Base-by-base conservation (phyloP, 495 filamentous ascomycete genomes). In the Echria macrotheca region DNA sequence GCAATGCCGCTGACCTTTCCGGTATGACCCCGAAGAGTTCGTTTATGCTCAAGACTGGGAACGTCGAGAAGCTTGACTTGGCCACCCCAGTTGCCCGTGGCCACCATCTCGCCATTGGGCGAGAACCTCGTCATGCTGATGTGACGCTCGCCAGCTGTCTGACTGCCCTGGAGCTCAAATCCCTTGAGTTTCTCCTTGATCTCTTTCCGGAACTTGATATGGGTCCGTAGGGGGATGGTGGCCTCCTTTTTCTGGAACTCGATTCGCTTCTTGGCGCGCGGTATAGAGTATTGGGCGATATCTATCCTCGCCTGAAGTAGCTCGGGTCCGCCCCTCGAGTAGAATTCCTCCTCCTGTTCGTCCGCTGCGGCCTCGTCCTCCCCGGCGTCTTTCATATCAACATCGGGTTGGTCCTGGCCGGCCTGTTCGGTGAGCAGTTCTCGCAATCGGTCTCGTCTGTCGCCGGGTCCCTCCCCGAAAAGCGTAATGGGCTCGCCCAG, bases 261-360 rank as follows among this genome's bases (percentile, higher is more conserved):
- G 6, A 96, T 76, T 47, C 91, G 75, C 44, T 74, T 70, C 61
- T 86, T 88, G 38, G 93, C 89, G 39, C 86, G 74, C 3, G 90
- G 91, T 22, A 99, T 66, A 12, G 89, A 95, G 65, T 83, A 97
- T 14, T 77, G 71, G 5, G 93, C 94, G 47, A 99, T 95, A 7
- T 81, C 77, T 60, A 80, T 84, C 38, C 93, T 76, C 4, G 89
- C 87, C 17, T 84, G 74, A 14, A 96, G 71, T 9, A 99, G 69
- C 41, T 86, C 85, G 8, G 78, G 69, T 2, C 76, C 73, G 0
- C 94, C 93, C 42, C 84, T 78, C 0, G 91, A 96, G 62, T 96
- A 99, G 63, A 96, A 97, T 55, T 98, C 93, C 62, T 96, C 93
- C 54, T 96, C 88, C 56, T 89, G 83, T 37, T 90, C 86, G 4